Evolutionary conservation across 306 rosid genomes (phyloP).

Genomic region (Quercus agrifolia): DNA sequence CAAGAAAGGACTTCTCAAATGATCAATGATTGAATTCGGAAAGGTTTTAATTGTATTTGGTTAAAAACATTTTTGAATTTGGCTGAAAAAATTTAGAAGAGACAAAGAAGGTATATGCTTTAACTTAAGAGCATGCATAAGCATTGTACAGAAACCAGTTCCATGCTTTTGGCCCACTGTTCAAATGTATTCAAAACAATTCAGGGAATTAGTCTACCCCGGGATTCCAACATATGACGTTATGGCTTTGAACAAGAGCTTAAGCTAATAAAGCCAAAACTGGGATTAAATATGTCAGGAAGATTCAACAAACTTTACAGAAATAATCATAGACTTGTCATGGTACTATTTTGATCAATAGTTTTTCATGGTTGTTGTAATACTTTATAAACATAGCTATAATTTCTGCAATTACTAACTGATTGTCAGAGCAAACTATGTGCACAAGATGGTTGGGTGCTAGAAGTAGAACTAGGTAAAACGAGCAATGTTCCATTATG

Average conservation of each 20-base stretch:
- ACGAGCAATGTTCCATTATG: not conserved
- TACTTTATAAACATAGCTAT: not conserved
- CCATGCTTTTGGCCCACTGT: not conserved
- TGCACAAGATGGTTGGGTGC: constrained; percentile 1
- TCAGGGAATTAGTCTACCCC: not conserved
- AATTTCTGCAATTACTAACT: not conserved
- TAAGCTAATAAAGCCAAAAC: not conserved
- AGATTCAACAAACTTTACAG: not conserved
- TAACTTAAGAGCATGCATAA: not conserved
- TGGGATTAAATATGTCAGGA: not conserved
- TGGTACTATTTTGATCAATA: not conserved
- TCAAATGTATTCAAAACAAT: not conserved
- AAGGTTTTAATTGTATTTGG: not conserved
- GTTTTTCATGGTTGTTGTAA: not conserved
- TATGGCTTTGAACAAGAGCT: not conserved
- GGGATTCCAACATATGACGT: not conserved
- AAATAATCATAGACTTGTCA: not conserved
- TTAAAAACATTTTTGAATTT: not conserved
- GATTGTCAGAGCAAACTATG: not conserved
- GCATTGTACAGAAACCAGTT: not conserved
- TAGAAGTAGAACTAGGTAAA: not conserved
- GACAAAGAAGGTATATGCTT: not conserved
- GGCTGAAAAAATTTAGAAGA: not conserved
- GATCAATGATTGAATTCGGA: not conserved
- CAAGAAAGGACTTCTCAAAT: constrained; percentile 1